Evolutionary conservation across 345 rosid species (phyloP).

Genomic region (Physaria fendleri): DNA sequence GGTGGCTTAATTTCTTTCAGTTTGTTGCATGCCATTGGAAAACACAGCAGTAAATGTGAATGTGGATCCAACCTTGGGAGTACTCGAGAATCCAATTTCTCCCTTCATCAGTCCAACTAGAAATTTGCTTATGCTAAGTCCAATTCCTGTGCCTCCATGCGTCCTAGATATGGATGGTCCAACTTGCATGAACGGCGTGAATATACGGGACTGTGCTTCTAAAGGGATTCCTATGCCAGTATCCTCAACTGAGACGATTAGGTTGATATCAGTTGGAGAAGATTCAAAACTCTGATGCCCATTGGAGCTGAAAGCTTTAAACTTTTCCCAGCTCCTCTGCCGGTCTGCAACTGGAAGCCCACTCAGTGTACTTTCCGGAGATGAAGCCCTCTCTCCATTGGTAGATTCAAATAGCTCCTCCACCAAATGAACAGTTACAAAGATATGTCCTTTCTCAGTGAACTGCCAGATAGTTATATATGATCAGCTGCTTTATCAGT

Average conservation of each 20-base stretch:
- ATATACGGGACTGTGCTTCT: conserved; percentile 81
- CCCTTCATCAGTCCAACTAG: conserved; percentile 90
- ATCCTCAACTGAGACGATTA: conserved; percentile 90
- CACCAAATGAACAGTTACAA: conserved; percentile 74
- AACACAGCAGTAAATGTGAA: conserved; percentile 90
- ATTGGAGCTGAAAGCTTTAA: conserved; percentile 50
- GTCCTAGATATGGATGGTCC: conserved; percentile 84
- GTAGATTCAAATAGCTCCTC: conserved; percentile 57
- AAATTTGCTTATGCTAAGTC: conserved; percentile 94
- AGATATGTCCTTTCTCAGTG: conserved; percentile 87
- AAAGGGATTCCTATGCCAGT: conserved; percentile 89
- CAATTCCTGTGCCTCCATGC: conserved; percentile 95
- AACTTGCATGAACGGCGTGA: conserved; percentile 95
- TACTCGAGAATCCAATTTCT: conserved; percentile 79
- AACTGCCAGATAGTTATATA: conserved; percentile 43
- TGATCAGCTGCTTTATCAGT: background rate
- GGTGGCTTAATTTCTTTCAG: conserved; percentile 55
- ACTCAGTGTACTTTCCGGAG: conserved; percentile 58
- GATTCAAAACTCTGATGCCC: conserved; percentile 30
- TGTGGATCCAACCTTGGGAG: conserved; percentile 75
- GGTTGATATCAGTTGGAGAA: conserved; percentile 44
- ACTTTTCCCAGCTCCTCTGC: conserved; percentile 61
- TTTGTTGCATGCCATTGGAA: conserved; percentile 37
- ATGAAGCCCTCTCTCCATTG: conserved; percentile 48
- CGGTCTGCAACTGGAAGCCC: conserved; percentile 80